Percentiles rank a stretch among this genome's conserved stretches.
Conservation (phyloP, 164 flowering plant species). For the Aristolochia contorta region DNA sequence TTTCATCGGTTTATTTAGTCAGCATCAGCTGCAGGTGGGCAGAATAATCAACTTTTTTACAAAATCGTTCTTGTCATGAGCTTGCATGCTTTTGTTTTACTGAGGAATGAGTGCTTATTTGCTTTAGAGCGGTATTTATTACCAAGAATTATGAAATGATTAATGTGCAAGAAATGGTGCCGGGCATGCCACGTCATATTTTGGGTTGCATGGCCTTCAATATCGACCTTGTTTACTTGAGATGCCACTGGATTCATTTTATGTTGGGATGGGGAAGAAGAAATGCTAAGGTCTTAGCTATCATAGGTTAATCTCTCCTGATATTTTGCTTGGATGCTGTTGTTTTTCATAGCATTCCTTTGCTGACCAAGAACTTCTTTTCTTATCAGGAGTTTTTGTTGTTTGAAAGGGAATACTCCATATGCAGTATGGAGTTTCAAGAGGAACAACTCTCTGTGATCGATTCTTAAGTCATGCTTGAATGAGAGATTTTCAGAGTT, state of each 20-base stretch:
- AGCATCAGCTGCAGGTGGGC: constrained; percentile 78
- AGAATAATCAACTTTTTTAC: neutral
- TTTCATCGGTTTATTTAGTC: constrained; percentile 71
- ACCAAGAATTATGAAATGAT: no score
- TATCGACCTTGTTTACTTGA: neutral
- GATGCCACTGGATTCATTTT: neutral
- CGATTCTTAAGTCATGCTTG: neutral
- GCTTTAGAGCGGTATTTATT: no score
- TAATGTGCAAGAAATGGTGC: no score
- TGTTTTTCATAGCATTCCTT: no score
- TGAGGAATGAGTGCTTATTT: no score
- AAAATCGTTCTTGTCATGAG: no score
- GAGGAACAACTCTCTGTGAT: constrained; percentile 26
- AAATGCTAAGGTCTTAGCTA: neutral
- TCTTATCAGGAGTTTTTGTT: constrained; percentile 65
- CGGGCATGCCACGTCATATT: no score
- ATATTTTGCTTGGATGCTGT: neutral
- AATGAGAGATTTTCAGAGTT: no score
- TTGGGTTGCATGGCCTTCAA: no score
- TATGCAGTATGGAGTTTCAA: constrained; percentile 61
- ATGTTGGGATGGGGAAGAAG: neutral
- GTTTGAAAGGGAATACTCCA: constrained; percentile 75
- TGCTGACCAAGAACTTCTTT: neutral
- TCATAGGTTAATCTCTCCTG: neutral
- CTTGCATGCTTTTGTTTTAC: no score